Percentiles rank a stretch among this genome's conserved stretches.
Evolutionary conservation across 345 rosid genomes (phyloP).

Genomic region (Gossypium sturtianum): DNA sequence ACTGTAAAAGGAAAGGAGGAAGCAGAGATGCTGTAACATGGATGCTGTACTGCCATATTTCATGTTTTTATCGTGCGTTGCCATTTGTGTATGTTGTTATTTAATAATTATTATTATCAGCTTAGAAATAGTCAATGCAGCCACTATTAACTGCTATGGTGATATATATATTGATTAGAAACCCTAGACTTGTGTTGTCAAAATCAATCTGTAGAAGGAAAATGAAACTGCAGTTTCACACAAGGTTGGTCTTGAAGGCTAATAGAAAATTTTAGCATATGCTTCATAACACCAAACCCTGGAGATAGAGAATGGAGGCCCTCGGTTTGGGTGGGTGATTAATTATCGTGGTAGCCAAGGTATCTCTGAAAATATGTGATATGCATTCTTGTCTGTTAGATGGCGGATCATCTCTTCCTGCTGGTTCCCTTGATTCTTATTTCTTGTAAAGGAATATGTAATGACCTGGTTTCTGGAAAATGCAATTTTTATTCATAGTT

Average conservation of each 20-base stretch:
- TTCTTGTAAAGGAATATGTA: not conserved
- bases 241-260: not conserved
- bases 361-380: not conserved
- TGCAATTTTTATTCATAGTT: not conserved
- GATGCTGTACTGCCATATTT: not conserved
- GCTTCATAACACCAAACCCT: not conserved
- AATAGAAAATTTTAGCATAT: not conserved
- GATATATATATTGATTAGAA: not conserved
- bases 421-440: not conserved
- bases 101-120: not conserved
- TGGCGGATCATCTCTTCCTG: not conserved
- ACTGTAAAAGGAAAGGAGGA: too few species aligned
- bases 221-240: not conserved
- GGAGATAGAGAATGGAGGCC: not conserved
- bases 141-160: not conserved
- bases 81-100: not conserved
- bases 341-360: not conserved
- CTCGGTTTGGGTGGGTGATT: not conserved
- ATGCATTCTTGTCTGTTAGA: not conserved
- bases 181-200: not conserved
- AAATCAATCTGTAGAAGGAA: not conserved
- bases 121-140: not conserved
- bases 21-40: not conserved
- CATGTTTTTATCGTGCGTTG: not conserved
- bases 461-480: not conserved